Conservation (phyloP, 1,139 yeast species). For the Geotrichum restrictum region DNA sequence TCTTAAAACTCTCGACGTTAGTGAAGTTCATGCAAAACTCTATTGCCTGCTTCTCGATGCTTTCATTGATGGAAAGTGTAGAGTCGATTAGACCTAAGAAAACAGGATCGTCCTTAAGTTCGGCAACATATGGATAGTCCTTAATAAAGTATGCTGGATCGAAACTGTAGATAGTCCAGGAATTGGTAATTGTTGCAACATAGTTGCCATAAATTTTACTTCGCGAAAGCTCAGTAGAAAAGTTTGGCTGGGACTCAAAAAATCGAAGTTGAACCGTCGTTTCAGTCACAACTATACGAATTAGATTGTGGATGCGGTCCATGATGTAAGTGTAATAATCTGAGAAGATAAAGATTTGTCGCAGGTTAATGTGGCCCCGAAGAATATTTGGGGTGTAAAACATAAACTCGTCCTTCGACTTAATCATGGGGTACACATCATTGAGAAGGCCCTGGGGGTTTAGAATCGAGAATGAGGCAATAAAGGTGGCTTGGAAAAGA, state of each 20-base stretch:
- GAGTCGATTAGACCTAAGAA: conserved; percentile 14
- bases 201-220: conserved; percentile 16
- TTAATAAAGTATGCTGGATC: conserved; percentile 27
- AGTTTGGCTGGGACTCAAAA: conserved; percentile 22
- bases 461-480: conserved; percentile 18
- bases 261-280: conserved; percentile 21
- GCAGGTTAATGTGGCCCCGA: conserved; percentile 21
- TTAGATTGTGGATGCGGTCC: not conserved
- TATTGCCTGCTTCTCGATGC: conserved; percentile 11
- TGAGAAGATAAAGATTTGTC: conserved; percentile 17
- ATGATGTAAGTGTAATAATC: conserved; percentile 13
- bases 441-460: conserved; percentile 14
- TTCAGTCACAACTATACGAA: conserved; percentile 9
- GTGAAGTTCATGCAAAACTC: conserved; percentile 14
- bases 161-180: conserved; percentile 26
- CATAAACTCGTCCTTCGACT: conserved; percentile 18
- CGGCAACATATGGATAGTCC: conserved; percentile 23
- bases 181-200: conserved; percentile 18
- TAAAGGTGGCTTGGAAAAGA: conserved; percentile 20
- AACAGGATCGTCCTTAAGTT: conserved; percentile 14
- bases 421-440: conserved; percentile 18
- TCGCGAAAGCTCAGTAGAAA: conserved; percentile 11
- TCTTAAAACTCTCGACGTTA: not conserved
- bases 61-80: conserved; percentile 13
- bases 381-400: conserved; percentile 22